Evolutionary conservation across 2,329 filamentous ascomycete species (phyloP).

Genomic region (Cordyceps fumosorosea): DNA sequence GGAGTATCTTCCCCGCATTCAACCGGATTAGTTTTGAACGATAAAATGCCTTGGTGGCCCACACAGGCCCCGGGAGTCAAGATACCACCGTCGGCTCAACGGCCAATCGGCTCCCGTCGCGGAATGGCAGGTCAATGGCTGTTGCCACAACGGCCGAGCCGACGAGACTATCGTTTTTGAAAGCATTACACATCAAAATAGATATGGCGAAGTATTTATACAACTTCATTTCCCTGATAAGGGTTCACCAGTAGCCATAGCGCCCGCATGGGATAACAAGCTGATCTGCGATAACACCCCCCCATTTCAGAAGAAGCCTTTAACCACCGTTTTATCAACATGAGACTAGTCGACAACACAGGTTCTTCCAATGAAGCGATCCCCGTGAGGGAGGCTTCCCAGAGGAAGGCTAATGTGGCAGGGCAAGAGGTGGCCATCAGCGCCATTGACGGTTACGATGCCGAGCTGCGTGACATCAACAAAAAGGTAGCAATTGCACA

Average conservation of each 20-base stretch:
- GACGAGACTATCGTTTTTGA: neutral
- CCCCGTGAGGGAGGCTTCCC: neutral
- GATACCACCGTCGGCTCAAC: neutral
- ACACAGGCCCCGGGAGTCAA: neutral
- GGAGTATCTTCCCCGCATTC: no score
- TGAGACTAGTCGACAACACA: neutral
- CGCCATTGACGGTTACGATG: slow-evolving; percentile 4
- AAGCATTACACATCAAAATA: neutral
- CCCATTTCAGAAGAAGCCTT: neutral
- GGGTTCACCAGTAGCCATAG: neutral
- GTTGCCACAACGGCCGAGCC: neutral
- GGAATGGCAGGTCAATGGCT: neutral
- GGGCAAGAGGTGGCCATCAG: neutral
- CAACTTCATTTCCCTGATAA: neutral
- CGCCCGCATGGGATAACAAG: neutral
- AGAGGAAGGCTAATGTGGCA: neutral
- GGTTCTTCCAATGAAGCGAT: neutral
- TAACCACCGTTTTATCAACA: neutral
- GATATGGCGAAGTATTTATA: neutral
- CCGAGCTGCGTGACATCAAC: slow-evolving; percentile 7
- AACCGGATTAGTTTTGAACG: no score
- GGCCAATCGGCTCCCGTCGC: neutral
- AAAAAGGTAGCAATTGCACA: slow-evolving; percentile 1
- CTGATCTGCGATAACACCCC: neutral
- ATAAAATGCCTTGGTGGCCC: no score